Base-by-base conservation (phyloP, 768 basidiomycete species). In the Pleurotus djamor region DNA sequence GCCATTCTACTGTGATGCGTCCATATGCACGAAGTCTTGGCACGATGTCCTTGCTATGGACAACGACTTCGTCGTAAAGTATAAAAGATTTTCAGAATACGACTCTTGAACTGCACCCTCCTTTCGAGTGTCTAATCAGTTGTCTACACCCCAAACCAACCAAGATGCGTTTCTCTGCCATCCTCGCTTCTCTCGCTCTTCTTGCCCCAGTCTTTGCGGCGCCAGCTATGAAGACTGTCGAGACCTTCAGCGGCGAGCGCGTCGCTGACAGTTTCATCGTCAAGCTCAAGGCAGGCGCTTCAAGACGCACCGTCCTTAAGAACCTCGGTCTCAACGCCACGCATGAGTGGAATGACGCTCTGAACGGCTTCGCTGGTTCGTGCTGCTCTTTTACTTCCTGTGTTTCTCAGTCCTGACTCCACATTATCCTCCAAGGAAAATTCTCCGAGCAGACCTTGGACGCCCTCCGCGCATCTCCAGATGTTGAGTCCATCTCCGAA, bases 401-500 rank as follows among this genome's bases (percentile, higher is more conserved):
- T 16, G 17, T 7, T 32, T n/a, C 36, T 32, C 35, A n/a, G 44
- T 38, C 5, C 33, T 56, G 54, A 56, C 52, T 12, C 52, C n/a
- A 28, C 21, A 7, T 16, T 12, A n/a, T 56, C 34, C 12, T 33
- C 28, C 16, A 4, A 68, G 67, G 58, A 55, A 16, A 65, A 33
- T 62, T 69, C 45, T 63, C 68, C 41, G 63, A 63, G 0, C 64
- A 62, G 21, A 60, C 67, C 7, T 62, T 74, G 47, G 65, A 69
- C 43, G 41, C 62, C 5, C 65, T 74, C 32, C 66, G 67, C 37
- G 65, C 69, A 1, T 68, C 60, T 38, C 64, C 60, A 4, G 68
- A 70, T 37, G 69, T 74, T 13, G 68, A 67, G 43, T 60, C 57
- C 32, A 65, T 74, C 48, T 52, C 65, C 14, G 69, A 74, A 54